Conservation (phyloP, 2,329 filamentous ascomycete species). For the Teratosphaeria destructans region DNA sequence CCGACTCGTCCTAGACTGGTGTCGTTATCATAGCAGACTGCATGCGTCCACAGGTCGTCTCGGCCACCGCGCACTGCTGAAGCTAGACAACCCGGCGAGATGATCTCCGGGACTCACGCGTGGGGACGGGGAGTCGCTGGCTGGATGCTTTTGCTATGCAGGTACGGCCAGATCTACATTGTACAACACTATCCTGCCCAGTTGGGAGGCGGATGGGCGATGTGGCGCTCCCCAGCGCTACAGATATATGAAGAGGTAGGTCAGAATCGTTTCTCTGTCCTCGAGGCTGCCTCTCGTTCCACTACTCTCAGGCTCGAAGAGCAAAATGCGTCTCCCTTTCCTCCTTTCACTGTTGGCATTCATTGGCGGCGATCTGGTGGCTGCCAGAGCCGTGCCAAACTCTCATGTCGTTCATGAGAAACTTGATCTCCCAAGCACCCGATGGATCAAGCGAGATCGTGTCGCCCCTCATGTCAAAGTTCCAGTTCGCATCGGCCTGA, state of each 20-base stretch:
- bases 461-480: constrained; percentile 5
- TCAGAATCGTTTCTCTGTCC: not conserved
- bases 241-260: not conserved
- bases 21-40: not conserved
- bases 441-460: constrained; percentile 7
- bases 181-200: not conserved
- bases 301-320: not conserved
- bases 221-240: not conserved
- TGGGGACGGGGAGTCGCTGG: no score
- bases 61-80: not conserved
- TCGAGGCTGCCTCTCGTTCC: not conserved
- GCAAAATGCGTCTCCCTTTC: constrained; percentile 1
- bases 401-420: constrained; percentile 10
- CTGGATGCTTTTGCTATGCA: not conserved
- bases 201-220: not conserved
- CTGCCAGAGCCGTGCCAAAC: constrained; percentile 1
- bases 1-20: not conserved
- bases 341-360: not conserved
- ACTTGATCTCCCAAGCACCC: constrained; percentile 1
- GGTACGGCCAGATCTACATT: not conserved
- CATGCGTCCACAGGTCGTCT: not conserved
- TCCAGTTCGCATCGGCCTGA: constrained; percentile 11
- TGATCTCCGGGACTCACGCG: not conserved
- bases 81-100: not conserved
- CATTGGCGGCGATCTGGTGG: not conserved